Conservation (phyloP, 352 stramenopile species). For the Phytophthora tentaculata region DNA sequence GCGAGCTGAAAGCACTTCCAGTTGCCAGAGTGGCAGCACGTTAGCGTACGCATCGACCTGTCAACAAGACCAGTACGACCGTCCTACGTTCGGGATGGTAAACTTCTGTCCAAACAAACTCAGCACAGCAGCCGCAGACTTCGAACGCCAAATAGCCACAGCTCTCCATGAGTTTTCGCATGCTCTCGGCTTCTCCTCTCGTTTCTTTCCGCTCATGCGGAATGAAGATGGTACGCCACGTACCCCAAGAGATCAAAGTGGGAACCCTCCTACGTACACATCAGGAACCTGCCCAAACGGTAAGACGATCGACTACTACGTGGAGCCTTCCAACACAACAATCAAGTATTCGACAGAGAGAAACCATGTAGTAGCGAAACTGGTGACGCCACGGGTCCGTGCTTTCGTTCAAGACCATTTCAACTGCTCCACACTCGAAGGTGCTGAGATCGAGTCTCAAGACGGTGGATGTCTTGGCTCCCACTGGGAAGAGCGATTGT, state of each 20-base stretch:
- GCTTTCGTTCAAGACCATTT: constrained; percentile 66
- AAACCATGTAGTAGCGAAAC: constrained; percentile 53
- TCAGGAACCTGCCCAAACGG: constrained; percentile 61
- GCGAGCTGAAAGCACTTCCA: constrained; percentile 45
- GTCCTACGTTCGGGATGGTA: constrained; percentile 80
- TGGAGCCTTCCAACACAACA: constrained; percentile 45
- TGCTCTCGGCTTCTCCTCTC: constrained; percentile 70
- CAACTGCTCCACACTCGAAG: constrained; percentile 54
- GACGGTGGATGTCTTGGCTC: constrained; percentile 75
- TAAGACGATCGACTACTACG: constrained; percentile 46
- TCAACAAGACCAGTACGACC: constrained; percentile 84
- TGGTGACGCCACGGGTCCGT: constrained; percentile 62
- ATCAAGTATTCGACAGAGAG: constrained; percentile 60
- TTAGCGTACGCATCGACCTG: constrained; percentile 80
- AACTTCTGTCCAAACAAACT: constrained; percentile 80
- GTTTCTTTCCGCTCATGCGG: constrained; percentile 77
- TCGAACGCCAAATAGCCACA: constrained; percentile 62
- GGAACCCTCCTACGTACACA: constrained; percentile 35
- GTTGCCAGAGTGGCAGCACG: constrained; percentile 43
- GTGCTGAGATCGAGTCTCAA: constrained; percentile 78
- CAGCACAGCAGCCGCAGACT: constrained; percentile 41
- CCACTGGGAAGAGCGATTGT: constrained; percentile 82
- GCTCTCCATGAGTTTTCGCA: constrained; percentile 82
- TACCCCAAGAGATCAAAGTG: constrained; percentile 51
- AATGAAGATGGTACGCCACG: constrained; percentile 61